Base-by-base conservation (phyloP, 257 asterid genomes). In the Nicotiana undulata region DNA sequence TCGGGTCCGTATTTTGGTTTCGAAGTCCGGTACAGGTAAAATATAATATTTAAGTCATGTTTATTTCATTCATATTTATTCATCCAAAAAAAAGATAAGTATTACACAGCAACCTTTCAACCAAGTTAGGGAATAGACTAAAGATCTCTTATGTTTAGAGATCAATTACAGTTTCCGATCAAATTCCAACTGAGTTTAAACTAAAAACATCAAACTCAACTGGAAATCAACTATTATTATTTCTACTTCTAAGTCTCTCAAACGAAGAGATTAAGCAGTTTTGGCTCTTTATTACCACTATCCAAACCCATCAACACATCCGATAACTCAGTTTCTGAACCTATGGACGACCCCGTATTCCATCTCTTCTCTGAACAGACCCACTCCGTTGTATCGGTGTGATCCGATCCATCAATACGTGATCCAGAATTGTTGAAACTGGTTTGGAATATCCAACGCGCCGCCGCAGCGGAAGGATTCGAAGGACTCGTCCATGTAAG, bases 201-300 rank as follows among this genome's bases (percentile, higher is more conserved):
- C 77, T 79, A 65, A 66, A 56, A 79, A 79, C 8, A 49, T 13
- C 82, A 49, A 68, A 26, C 80, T 60, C 18, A 63, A 34, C 61
- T 11, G 0, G 32, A 37, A 20, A 13, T 64, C 44, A 11, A 72
- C 82, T 80, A 74, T 51, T 79, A 51, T 44, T 56, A 58, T 56
- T 59, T 31, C 13, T 72, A 72, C 16, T 72, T 15, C 18, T 61
- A 8, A 10, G 29, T 6, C 16, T 31, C 32, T 84, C 83, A 89
- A 56, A 79, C 88, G 83, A 96, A 94, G 70, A 96, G 93, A 85
- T 96, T 84, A n/a, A n/a, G n/a, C n/a, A n/a, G n/a, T n/a, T n/a
- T n/a, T n/a, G n/a, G n/a, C n/a, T n/a, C n/a, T n/a, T 89, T 79
- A 80, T 20, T 61, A 88, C 40, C 84, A 52, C 84, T 77, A 46